Percentiles rank a stretch among this genome's conserved stretches.
Conservation (phyloP, 495 filamentous ascomycete genomes). For the Choiromyces venosus region DNA sequence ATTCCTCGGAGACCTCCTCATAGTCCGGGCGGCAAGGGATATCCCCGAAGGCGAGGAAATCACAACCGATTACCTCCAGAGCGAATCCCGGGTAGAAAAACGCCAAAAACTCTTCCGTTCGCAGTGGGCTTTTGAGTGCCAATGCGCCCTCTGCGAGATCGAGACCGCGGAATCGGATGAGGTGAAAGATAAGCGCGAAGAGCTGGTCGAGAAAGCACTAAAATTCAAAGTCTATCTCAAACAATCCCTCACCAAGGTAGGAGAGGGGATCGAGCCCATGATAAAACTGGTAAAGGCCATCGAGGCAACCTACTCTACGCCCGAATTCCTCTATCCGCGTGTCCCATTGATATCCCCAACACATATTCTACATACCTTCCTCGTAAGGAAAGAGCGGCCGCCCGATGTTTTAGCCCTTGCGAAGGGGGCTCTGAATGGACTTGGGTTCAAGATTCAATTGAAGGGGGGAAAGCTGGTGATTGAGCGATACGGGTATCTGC, state of each 20-base stretch:
- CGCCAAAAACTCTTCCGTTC: not conserved
- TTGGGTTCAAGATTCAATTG: constrained; percentile 12
- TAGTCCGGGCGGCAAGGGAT: constrained; percentile 11
- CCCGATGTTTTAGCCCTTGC: not conserved
- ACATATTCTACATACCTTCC: not conserved
- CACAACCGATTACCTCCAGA: constrained; percentile 4
- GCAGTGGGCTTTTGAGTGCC: constrained; percentile 7
- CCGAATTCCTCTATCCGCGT: constrained; percentile 17
- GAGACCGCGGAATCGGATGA: constrained; percentile 6
- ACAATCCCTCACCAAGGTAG: too few species aligned
- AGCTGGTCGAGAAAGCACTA: constrained; percentile 2
- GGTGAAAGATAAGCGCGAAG: not conserved
- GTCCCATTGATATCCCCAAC: not conserved
- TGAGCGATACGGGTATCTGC: constrained; percentile 1
- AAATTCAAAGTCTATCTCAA: not conserved
- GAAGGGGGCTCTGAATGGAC: not conserved
- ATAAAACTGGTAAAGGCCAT: too few species aligned
- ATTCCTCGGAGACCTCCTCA: constrained; percentile 23
- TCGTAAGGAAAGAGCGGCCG: not conserved
- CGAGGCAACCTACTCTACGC: constrained; percentile 16
- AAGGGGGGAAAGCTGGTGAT: not conserved
- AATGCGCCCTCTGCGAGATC: constrained; percentile 13
- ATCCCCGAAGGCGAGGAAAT: constrained; percentile 20
- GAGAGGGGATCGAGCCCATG: too few species aligned
- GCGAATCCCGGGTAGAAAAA: not conserved